These are phyloP conservation scores for Cryptosporidium tyzzeri DNA, from an alignment of 169 alveolate genomes.

Conservation along the genomic window DNA sequence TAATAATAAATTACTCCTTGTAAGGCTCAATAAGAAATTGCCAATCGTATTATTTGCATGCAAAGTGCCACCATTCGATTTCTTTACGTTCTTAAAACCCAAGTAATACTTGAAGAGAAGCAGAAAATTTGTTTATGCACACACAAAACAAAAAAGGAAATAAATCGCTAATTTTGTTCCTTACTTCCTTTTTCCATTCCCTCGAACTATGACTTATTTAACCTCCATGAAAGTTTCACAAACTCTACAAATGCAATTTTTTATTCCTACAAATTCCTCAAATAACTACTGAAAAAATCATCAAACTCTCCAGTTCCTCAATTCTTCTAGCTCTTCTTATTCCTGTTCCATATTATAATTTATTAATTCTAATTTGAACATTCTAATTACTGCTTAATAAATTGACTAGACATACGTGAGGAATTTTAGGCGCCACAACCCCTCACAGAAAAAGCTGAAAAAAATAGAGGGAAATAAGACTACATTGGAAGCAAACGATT, in stretches of 20 bases:
- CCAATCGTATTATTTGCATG: background rate
- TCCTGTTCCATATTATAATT: background rate
- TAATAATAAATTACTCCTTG: too few species aligned
- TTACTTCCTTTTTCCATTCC: background rate
- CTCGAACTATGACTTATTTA: too few species aligned
- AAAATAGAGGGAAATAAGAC: conserved; percentile 3
- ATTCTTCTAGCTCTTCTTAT: background rate
- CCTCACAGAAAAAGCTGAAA: conserved; percentile 22
- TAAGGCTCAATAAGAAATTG: too few species aligned
- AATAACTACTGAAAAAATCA: background rate
- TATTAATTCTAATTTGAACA: background rate
- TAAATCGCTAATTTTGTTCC: background rate
- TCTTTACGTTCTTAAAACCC: background rate
- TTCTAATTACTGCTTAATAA: background rate
- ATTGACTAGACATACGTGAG: conserved; percentile 58
- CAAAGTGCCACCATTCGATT: background rate
- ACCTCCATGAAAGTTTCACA: background rate
- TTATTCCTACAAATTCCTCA: too few species aligned
- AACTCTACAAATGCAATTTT: background rate
- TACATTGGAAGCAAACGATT: background rate
- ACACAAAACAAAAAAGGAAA: background rate
- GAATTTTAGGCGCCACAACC: conserved; percentile 21
- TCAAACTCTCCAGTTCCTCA: background rate
- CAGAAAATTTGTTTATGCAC: background rate
- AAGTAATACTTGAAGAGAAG: too few species aligned